phyloP scores from a whole-genome alignment of 2,329 filamentous ascomycete species.

The Cordyceps fumosorosea region DNA sequence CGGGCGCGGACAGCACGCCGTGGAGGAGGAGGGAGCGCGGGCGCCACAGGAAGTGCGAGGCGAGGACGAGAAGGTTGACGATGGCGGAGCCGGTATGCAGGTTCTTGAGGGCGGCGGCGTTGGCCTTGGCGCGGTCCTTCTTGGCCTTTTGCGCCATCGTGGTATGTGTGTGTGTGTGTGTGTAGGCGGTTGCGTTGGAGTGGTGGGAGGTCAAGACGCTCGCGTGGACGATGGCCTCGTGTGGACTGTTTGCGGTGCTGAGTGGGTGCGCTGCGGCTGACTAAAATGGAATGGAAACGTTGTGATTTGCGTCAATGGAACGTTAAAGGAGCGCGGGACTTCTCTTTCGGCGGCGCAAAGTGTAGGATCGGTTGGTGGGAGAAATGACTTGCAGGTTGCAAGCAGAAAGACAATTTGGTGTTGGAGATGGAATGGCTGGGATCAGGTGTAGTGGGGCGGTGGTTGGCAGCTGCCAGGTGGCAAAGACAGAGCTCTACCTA shows the following conservation, averaged over 20 bases:
- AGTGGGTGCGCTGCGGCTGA: not conserved
- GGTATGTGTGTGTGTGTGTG: not conserved
- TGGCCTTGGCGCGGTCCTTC: constrained; percentile 67
- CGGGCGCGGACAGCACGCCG: constrained; percentile 63
- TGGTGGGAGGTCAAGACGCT: not conserved
- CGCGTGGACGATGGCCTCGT: not conserved
- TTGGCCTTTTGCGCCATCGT: constrained; percentile 57
- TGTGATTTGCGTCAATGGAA: too few relatives aligned
- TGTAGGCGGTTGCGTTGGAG: not conserved
- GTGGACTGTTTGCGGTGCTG: not conserved
- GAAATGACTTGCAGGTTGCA: not conserved
- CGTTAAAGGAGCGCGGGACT: too few relatives aligned
- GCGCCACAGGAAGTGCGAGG: constrained; percentile 59
- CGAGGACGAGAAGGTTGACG: constrained; percentile 68
- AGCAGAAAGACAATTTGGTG: not conserved
- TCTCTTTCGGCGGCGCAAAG: not conserved
- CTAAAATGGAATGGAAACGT: not conserved
- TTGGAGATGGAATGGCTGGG: not conserved
- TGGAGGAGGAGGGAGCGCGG: constrained; percentile 57
- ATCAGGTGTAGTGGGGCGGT: not conserved
- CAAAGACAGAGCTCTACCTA: too few relatives aligned
- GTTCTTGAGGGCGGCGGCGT: constrained; percentile 68
- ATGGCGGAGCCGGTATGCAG: constrained; percentile 70
- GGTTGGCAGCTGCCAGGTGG: not conserved
- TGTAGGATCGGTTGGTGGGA: not conserved